These are phyloP conservation scores for Pseudognaphalium luteoalbum DNA, from an alignment of 129 eudicot genomes.

Conservation along the genomic window DNA sequence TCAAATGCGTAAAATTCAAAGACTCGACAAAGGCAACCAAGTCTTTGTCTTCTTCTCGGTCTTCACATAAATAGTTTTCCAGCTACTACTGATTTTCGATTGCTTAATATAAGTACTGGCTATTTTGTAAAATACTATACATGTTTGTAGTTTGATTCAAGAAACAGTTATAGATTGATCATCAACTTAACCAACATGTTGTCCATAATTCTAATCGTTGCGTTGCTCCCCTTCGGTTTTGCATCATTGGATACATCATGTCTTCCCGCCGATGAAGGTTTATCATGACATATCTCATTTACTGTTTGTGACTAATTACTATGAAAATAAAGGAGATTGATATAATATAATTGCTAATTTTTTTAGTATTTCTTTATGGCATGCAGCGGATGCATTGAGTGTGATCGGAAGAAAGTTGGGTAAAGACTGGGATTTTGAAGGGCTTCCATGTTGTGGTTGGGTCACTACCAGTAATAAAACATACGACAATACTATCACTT, in stretches of 20 bases:
- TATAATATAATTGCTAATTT: not conserved
- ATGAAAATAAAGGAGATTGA: not conserved
- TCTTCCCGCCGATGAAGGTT: conserved; percentile 35
- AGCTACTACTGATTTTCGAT: not conserved
- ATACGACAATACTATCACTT: not conserved
- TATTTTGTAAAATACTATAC: too few species aligned
- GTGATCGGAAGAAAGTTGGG: conserved; percentile 52
- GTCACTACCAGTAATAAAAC: rapidly evolving
- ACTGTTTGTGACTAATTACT: not conserved
- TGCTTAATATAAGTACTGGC: too few species aligned
- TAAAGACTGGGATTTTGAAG: conserved; percentile 58
- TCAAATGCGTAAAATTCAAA: too few species aligned
- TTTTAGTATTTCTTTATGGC: conserved; percentile 1
- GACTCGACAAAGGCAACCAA: not conserved
- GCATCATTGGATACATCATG: conserved; percentile 25
- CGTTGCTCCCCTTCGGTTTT: conserved; percentile 24
- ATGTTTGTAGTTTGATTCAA: not conserved
- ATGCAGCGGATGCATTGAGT: conserved; percentile 45
- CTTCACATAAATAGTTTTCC: too few species aligned
- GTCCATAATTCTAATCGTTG: conserved; percentile 1
- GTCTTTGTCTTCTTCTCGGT: too few species aligned
- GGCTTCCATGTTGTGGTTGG: conserved; percentile 38
- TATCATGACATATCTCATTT: not conserved
- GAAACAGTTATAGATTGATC: not conserved
- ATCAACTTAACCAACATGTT: conserved; percentile 16